Conservation (phyloP, 441 rosid genomes). For the Adansonia grandidieri region DNA sequence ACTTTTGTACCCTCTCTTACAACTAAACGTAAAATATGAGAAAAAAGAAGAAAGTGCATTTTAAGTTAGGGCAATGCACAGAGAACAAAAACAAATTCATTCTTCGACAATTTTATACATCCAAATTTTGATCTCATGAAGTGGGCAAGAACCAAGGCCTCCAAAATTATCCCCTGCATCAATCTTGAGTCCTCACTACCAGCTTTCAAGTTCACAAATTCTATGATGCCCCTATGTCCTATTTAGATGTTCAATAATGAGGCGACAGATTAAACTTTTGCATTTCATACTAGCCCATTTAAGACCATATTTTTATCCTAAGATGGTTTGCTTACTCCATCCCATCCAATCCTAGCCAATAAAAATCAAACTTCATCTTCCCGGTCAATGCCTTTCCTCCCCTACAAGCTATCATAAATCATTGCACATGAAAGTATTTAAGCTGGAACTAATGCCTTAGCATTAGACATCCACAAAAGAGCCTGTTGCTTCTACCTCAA, state of each 20-base stretch:
- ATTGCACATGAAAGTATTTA: not conserved
- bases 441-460: not conserved
- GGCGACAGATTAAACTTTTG: not conserved
- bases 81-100: not conserved
- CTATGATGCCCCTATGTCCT: not conserved
- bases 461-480: no score
- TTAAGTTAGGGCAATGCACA: slow-evolving; percentile 5
- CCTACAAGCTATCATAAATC: not conserved
- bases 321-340: not conserved
- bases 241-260: slow-evolving; percentile 6
- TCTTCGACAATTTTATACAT: not conserved
- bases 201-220: not conserved
- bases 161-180: not conserved
- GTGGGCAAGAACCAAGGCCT: not conserved
- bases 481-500: no score
- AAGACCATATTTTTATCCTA: not conserved
- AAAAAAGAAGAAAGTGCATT: not conserved
- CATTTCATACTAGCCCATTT: not conserved
- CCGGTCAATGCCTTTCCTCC: not conserved
- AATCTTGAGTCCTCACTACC: slow-evolving; percentile 14
- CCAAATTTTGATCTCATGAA: not conserved
- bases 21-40: not conserved
- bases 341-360: not conserved
- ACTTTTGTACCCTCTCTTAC: not conserved
- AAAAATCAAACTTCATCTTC: not conserved